These are phyloP conservation scores for Aristolochia californica DNA, from an alignment of 164 flowering plant genomes.

Conservation along the genomic window DNA sequence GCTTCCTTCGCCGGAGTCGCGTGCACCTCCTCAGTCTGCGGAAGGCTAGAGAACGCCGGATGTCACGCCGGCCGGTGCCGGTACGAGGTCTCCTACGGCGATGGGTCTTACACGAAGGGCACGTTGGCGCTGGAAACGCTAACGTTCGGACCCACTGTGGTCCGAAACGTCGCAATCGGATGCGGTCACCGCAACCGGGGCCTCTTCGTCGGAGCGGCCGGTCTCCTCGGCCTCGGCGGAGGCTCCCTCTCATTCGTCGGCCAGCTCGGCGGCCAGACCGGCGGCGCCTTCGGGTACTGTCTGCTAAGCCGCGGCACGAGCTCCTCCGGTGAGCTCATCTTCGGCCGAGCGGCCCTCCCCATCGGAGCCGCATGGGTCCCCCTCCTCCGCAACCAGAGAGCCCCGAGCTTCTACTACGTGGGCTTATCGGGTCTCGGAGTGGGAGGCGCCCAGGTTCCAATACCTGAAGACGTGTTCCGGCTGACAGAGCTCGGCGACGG, in stretches of 20 bases:
- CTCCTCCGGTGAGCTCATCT: constrained; percentile 48
- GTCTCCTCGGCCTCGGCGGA: constrained; percentile 78
- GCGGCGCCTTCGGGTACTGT: constrained; percentile 75
- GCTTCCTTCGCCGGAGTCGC: constrained; percentile 57
- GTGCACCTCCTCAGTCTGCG: constrained; percentile 51
- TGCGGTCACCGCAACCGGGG: constrained; percentile 87
- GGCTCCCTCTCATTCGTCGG: constrained; percentile 78
- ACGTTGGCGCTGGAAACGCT: constrained; percentile 51
- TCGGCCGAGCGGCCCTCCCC: constrained; percentile 66
- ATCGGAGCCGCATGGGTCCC: constrained; percentile 73
- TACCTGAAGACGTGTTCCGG: constrained; percentile 40
- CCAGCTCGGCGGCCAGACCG: constrained; percentile 69
- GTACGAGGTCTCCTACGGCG: constrained; percentile 67
- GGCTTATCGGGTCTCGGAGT: constrained; percentile 78
- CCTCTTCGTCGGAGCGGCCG: constrained; percentile 87
- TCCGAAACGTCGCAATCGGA: constrained; percentile 69
- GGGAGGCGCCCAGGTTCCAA: constrained; percentile 52
- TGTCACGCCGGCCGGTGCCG: constrained; percentile 53
- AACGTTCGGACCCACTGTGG: constrained; percentile 38
- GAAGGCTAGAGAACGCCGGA: constrained; percentile 34
- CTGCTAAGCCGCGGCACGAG: constrained; percentile 59
- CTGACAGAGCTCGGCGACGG: constrained; percentile 46
- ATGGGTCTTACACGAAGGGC: constrained; percentile 65
- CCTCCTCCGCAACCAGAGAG: constrained; percentile 47
- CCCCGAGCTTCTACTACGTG: constrained; percentile 67